These are phyloP conservation scores for Hypericum perforatum DNA, from an alignment of 345 rosid species.

Conservation along the genomic window DNA sequence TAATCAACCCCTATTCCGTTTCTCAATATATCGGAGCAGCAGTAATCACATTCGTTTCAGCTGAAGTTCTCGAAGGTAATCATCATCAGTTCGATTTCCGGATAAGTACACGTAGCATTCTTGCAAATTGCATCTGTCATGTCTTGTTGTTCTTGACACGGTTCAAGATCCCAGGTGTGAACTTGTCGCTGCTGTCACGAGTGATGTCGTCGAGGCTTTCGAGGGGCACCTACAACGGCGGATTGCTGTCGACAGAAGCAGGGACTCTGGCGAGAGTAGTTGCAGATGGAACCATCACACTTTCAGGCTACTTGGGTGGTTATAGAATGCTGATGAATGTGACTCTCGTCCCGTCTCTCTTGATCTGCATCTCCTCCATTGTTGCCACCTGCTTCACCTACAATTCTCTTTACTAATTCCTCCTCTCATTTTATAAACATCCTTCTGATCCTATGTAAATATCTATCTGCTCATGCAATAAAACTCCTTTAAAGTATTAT, in stretches of 20 bases:
- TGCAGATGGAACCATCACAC: conserved; percentile 52
- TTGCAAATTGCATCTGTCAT: too few relatives aligned
- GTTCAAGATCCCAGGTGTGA: conserved; percentile 31
- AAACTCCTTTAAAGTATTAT: too few relatives aligned
- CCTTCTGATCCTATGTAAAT: too few relatives aligned
- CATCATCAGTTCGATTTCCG: not conserved
- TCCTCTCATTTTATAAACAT: not conserved
- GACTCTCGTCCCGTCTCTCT: conserved; percentile 40
- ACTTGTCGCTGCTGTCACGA: conserved; percentile 43
- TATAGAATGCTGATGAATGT: conserved; percentile 30
- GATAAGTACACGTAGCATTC: too few relatives aligned
- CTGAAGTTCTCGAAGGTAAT: conserved; percentile 57
- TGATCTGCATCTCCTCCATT: conserved; percentile 41
- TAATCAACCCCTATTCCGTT: conserved; percentile 34
- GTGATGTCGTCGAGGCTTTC: conserved; percentile 56
- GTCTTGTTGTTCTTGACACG: not conserved
- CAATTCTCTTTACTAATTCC: conserved; percentile 36
- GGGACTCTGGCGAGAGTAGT: conserved; percentile 51
- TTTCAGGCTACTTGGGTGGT: conserved; percentile 39
- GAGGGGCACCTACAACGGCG: conserved; percentile 47
- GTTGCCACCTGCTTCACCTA: conserved; percentile 42
- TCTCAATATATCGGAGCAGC: conserved; percentile 44
- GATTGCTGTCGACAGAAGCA: conserved; percentile 52
- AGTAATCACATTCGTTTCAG: conserved; percentile 39
- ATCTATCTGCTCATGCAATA: too few relatives aligned